Evolutionary conservation across 257 asterid genomes (phyloP), one percentile per base, ranked within the genome.

Genomic region (Paulownia fortunei): DNA sequence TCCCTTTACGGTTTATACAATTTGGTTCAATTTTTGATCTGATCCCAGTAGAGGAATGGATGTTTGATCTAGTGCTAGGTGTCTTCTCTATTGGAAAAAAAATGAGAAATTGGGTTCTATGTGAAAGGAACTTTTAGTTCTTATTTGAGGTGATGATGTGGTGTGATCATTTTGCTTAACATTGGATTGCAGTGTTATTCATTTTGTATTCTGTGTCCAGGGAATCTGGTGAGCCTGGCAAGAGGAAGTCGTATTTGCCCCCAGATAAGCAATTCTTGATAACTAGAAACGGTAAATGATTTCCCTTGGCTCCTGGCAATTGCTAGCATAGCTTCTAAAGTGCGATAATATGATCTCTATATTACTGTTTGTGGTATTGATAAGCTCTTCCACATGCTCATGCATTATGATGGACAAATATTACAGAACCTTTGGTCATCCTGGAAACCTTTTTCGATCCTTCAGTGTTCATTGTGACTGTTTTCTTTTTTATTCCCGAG

Each of bases 141-240:
- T 37, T 23, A 7, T 64, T 70, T 7, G 39, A 46, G 47, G 19
- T 62, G 19, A 71, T 24, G 66, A 76, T 75, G 24, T 34, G 8
- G 19, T 36, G 23, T 59, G 49, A 73, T 46, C 19, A 21, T 18
- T 37, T 18, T 60, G 54, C 11, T 27, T 30, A 21, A 12, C 49
- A 8, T 49, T 34, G 68, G 44, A 80, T 37, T 34, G 24, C 36
- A 4, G 12, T 46, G 39, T 55, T 19, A 21, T 60, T 39, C 8
- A 11, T 56, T 52, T 18, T 27, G 24, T 21, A 1, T 82, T 67
- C 18, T 78, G 23, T 81, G 23, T 69, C 23, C 63, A 92, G 97
- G 97, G 97, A 92, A 77, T 89, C 94, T 0, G 96, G 97, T 19
- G 96, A 92, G 80, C 91, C 94, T 63, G 88, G 87, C 87, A 92